Evolutionary conservation across 2,329 filamentous ascomycete genomes (phyloP).

Genomic region (Ophiostoma novo-ulmi): DNA sequence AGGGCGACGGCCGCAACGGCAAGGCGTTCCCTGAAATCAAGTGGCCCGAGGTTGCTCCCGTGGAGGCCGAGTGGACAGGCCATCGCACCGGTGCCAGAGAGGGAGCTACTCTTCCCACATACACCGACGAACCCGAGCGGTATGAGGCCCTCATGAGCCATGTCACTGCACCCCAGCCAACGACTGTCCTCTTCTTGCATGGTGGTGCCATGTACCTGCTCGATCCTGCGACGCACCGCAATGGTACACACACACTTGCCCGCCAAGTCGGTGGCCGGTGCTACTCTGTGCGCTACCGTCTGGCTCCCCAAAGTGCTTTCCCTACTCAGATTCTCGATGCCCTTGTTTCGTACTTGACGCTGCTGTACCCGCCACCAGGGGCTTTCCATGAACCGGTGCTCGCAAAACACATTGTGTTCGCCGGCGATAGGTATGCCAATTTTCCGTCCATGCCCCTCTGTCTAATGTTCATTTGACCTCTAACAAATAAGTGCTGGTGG

Average conservation of each 20-base stretch:
- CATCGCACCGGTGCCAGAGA: conserved; percentile 53
- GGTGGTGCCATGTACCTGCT: conserved; percentile 70
- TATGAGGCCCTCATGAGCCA: conserved; percentile 65
- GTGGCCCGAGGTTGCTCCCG: conserved; percentile 49
- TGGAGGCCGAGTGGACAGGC: conserved; percentile 73
- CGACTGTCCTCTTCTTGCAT: conserved; percentile 68
- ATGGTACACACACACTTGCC: conserved; percentile 55
- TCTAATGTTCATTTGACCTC: not conserved
- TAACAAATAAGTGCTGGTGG: conserved; percentile 59
- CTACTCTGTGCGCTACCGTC: conserved; percentile 68
- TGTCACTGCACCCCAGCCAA: conserved; percentile 51
- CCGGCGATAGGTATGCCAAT: conserved; percentile 57
- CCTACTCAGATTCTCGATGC: conserved; percentile 69
- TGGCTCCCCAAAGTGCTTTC: conserved; percentile 70
- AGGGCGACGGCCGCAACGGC: conserved; percentile 19
- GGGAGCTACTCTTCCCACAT: conserved; percentile 45
- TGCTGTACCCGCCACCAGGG: conserved; percentile 65
- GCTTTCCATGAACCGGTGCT: conserved; percentile 62
- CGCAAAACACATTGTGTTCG: conserved; percentile 62
- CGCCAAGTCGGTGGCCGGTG: conserved; percentile 62
- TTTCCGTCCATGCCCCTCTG: not conserved
- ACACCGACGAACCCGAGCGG: conserved; percentile 57
- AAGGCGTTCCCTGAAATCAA: conserved; percentile 29
- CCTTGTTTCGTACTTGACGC: conserved; percentile 64
- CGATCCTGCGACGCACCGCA: conserved; percentile 64